Percentiles rank a stretch among this genome's conserved stretches.
phyloP scores from a whole-genome alignment of 2,329 filamentous ascomycete species.

The Leptodontidium sp. region DNA sequence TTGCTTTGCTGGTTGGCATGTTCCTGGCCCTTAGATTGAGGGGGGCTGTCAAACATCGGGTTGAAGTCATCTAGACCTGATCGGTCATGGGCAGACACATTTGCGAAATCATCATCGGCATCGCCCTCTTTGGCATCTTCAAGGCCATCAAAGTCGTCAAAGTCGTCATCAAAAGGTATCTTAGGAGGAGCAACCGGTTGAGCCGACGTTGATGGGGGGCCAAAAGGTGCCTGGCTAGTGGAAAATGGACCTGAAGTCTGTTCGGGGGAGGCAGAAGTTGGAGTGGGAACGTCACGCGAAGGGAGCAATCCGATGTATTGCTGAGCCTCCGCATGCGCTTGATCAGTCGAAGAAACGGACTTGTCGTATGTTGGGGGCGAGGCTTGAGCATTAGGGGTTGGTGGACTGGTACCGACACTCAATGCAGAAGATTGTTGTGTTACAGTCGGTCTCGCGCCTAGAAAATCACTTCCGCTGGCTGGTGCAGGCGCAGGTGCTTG shows the following conservation, averaged over 20 bases:
- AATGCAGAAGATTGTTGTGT: constrained; percentile 40
- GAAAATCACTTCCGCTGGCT: constrained; percentile 42
- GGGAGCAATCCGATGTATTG: constrained; percentile 65
- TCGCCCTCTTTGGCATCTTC: constrained; percentile 85
- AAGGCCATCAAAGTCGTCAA: constrained; percentile 84
- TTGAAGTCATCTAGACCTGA: constrained; percentile 82
- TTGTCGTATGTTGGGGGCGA: constrained; percentile 66
- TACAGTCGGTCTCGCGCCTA: constrained; percentile 43
- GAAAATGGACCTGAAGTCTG: constrained; percentile 38
- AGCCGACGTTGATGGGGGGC: constrained; percentile 38
- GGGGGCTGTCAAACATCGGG: constrained; percentile 76
- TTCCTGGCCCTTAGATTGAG: constrained; percentile 43
- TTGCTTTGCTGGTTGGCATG: constrained; percentile 38
- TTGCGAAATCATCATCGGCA: constrained; percentile 81
- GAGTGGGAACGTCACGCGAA: constrained; percentile 59
- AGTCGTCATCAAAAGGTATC: constrained; percentile 75
- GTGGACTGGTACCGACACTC: constrained; percentile 51
- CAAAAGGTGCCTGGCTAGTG: constrained; percentile 41
- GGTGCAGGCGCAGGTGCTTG: constrained; percentile 37
- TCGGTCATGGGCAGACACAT: constrained; percentile 65
- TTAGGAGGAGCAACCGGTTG: constrained; percentile 51
- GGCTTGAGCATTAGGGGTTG: constrained; percentile 61
- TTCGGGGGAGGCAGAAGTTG: constrained; percentile 40
- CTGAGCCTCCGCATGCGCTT: constrained; percentile 56
- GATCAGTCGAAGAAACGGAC: constrained; percentile 48